Evolutionary conservation across 805 yeast species (phyloP), one percentile per base, ranked within the genome.

Genomic region (Clavispora asparagi): DNA sequence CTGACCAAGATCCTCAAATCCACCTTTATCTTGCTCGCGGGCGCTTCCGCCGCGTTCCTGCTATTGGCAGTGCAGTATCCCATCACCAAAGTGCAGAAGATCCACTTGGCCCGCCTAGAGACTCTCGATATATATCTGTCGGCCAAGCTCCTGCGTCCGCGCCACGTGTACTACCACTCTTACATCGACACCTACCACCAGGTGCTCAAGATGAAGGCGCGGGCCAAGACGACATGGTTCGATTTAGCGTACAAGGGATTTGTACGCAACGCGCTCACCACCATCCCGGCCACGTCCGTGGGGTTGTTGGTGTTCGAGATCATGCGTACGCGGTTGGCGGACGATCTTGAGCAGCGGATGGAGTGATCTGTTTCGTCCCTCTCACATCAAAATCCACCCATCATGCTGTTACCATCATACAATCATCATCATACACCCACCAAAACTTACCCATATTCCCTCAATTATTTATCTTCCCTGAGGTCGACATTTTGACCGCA

Each of bases 261-360:
- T 59, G 69, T 76, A 7, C 69, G 83, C 47, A 85, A 84, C 50
- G 85, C 95, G 0, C 58, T 87, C 41, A 77, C 88, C 0, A 81
- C 87, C 1, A 79, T 91, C 39, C 98, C 98, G 1, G 88, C 96
- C 2, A 87, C 97, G 1, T 85, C 95, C 37, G 78, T 89, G 37
- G 97, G 96, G 0, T 70, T 92, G 33, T 68, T 92, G 41, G 88
- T 88, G 13, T 81, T 92, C 63, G 97, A 92, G 63, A 83, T 87
- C 17, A 76, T 87, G 76, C 73, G 97, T 60, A 71, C 75, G 1
- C 61, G 67, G 32, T 48, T 72, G 23, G 54, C 71, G 0, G 73
- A 67, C 41, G 45, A 51, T 10, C 49, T 67, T 16, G 70, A 65
- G 2, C 64, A 60, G 25, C 26, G 40, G 17, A 14, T 39, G 41